These are phyloP conservation scores for Mikania micrantha DNA, from an alignment of 129 eudicot species.

Conservation along the genomic window DNA sequence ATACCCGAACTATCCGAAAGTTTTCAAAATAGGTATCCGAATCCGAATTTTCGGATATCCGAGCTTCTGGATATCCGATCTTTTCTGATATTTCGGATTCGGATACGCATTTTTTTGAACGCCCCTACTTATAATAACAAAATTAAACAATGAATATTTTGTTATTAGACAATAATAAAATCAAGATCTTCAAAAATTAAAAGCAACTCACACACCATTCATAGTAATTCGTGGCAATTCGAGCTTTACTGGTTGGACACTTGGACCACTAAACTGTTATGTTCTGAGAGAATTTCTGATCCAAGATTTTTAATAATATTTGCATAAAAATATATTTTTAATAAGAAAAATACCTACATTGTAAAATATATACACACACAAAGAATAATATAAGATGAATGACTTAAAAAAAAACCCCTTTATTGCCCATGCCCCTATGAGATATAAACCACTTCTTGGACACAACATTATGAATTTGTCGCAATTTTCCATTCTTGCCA, in stretches of 20 bases:
- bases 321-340: background rate
- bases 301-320: background rate
- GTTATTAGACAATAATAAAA: background rate
- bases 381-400: constrained; percentile 12
- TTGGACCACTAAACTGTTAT: background rate
- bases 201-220: background rate
- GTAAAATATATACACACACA: background rate
- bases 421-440: constrained; percentile 35
- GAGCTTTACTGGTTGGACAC: no score
- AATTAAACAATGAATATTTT: no score
- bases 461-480: constrained; percentile 23
- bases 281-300: no score
- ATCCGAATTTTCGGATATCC: no score
- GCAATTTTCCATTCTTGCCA: background rate
- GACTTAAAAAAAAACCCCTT: constrained; percentile 1
- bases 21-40: no score
- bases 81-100: no score
- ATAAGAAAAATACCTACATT: background rate
- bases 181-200: background rate
- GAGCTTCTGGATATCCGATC: no score
- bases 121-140: no score
- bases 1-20: no score
- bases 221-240: background rate
- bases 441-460: constrained; percentile 17
- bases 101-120: no score